Percentiles rank a stretch among this genome's conserved stretches.
Conservation (phyloP, 345 rosid species). For the Jatropha curcas region DNA sequence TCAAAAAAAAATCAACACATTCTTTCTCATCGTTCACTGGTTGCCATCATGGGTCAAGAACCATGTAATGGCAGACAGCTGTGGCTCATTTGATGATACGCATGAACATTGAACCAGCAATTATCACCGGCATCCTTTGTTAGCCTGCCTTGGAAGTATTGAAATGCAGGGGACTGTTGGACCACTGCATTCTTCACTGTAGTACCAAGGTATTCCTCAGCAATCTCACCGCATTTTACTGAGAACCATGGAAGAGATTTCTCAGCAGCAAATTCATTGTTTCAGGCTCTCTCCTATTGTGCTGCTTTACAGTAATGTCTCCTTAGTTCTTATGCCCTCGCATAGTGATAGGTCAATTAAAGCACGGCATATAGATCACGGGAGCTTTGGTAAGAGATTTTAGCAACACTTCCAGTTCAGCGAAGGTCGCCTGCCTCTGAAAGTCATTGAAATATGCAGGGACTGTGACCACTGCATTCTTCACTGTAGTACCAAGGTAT, state of each 20-base stretch:
- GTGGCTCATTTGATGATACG: slow-evolving; percentile 24
- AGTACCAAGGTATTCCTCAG: slow-evolving; percentile 18
- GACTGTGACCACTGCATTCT: slow-evolving; percentile 22
- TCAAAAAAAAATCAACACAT: slow-evolving; percentile 21
- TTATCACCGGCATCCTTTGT: slow-evolving; percentile 24
- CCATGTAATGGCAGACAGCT: slow-evolving; percentile 25
- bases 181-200: slow-evolving; percentile 18
- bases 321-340: too few species aligned
- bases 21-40: slow-evolving; percentile 15
- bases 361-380: too few species aligned
- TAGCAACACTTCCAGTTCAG: too few species aligned
- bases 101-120: slow-evolving; percentile 21
- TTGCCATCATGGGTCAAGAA: slow-evolving; percentile 20
- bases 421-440: slow-evolving; percentile 24
- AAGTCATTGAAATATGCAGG: slow-evolving; percentile 26
- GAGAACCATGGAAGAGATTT: background rate
- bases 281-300: too few species aligned
- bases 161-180: slow-evolving; percentile 23
- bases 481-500: slow-evolving; percentile 7
- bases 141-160: slow-evolving; percentile 18
- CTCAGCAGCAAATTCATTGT: background rate
- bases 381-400: too few species aligned
- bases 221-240: slow-evolving; percentile 21
- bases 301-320: too few species aligned
- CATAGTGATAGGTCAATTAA: too few species aligned